phyloP scores from a whole-genome alignment of 2,329 filamentous ascomycete species.

The Chaetomiaceae sp. region DNA sequence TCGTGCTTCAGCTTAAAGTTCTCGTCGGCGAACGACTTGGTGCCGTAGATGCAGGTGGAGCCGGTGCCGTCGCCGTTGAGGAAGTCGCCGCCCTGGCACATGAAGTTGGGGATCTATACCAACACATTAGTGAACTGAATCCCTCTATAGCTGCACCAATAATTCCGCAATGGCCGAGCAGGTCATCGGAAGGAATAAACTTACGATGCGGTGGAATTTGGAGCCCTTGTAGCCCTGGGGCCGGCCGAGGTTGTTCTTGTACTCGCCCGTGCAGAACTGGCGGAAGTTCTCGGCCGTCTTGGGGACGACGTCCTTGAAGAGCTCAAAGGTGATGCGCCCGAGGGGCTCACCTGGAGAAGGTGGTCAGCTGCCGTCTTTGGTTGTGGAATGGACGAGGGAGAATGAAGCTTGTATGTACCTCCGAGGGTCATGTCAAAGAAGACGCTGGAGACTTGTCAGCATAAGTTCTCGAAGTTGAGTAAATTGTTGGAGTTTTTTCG shows the following conservation, averaged over 20 bases:
- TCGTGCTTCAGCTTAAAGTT: conserved; percentile 81
- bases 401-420: conserved; percentile 48
- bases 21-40: conserved; percentile 81
- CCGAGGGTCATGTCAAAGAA: conserved; percentile 56
- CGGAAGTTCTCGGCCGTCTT: conserved; percentile 95
- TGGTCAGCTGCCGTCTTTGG: neutral
- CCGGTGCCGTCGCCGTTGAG: conserved; percentile 90
- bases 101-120: conserved; percentile 82
- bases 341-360: conserved; percentile 66
- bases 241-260: conserved; percentile 68
- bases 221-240: conserved; percentile 92
- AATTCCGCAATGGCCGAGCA: neutral
- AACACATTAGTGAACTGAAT: too few species aligned
- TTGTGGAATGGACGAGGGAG: neutral
- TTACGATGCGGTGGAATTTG: conserved; percentile 89
- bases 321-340: conserved; percentile 83
- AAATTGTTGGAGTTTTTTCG: too few species aligned
- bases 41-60: conserved; percentile 81
- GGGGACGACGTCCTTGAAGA: conserved; percentile 80
- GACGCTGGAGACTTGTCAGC: conserved; percentile 27
- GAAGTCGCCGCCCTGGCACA: conserved; percentile 97
- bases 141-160: neutral
- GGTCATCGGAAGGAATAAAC: conserved; percentile 32
- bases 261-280: conserved; percentile 93
- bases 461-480: neutral